Evolutionary conservation across 1,284 basidiomycete genomes (phyloP), one percentile per base, ranked within the genome.

Genomic region (Fistulina hepatica): DNA sequence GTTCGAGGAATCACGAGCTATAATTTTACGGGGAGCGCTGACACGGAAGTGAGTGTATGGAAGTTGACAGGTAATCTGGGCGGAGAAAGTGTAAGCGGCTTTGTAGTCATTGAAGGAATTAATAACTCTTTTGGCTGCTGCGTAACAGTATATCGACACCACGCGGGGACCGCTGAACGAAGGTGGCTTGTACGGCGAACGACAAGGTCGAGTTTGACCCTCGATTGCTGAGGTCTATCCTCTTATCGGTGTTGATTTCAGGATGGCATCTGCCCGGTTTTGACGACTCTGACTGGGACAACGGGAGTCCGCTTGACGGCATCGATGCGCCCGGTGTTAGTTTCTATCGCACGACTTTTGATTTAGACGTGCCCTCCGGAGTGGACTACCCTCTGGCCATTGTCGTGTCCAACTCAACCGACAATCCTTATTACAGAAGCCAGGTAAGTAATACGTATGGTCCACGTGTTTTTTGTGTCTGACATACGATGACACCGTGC

Each of bases 131-230:
- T 7, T 21, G 11, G 5, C 12, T 39, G 17, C 12, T 35, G 25
- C 6, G 39, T 16, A 23, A 6, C 39, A 64, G 62, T 63, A 60
- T 44, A 49, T 49, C 4, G 28, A 31, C 13, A 60, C 58, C 5
- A 65, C 63, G 43, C 58, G 71, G 4, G 64, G 67, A 11, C 66
- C 67, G 35, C 49, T 72, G 22, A 73, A 73, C 43, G 70, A 73
- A 57, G 70, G 70, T 13, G 71, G 69, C 1, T 49, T 75, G 3
- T 67, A 61, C 30, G 67, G 64, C 2, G 71, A 75, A 50, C 54
- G 70, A 23, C 63, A 64, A 57, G 67, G 63, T 51, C n/a, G 27
- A 37, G 40, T 36, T 21, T 15, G 13, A 16, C 5, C 10, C 24
- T 23, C 10, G 39, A 41, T 23, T 39, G 5, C 12, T 16, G n/a